phyloP scores from a whole-genome alignment of 257 asterid species.

The Marsdenia floribunda region DNA sequence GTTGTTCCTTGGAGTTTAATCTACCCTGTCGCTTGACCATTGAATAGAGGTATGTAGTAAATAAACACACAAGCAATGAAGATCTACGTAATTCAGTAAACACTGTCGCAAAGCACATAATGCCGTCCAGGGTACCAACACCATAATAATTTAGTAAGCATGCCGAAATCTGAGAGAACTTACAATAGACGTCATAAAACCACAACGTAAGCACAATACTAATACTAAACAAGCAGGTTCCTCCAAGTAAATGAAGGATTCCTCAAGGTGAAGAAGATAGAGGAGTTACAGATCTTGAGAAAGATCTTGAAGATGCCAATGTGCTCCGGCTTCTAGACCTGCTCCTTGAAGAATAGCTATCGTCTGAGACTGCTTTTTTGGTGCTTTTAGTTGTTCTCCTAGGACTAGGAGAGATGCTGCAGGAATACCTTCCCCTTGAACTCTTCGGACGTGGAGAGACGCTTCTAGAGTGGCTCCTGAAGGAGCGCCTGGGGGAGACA shows the following conservation, averaged over 20 bases:
- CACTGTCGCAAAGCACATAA: too few species aligned
- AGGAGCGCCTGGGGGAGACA: constrained; percentile 19
- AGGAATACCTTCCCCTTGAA: constrained; percentile 17
- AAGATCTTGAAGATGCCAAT: constrained; percentile 41
- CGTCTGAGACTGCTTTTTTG: constrained; percentile 22
- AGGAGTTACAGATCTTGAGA: constrained; percentile 40
- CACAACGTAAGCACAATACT: neutral
- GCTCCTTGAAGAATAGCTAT: constrained; percentile 43
- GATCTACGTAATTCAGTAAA: too few species aligned
- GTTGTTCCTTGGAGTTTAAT: too few species aligned
- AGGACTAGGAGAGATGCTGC: constrained; percentile 26
- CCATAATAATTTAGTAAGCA: too few species aligned
- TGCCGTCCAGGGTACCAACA: neutral
- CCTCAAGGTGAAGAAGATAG: constrained; percentile 21
- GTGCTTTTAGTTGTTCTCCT: constrained; percentile 28
- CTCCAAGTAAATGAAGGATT: neutral
- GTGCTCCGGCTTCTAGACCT: constrained; percentile 44
- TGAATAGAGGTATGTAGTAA: too few species aligned
- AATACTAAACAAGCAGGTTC: neutral
- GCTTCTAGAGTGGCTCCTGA: constrained; percentile 43
- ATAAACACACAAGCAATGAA: too few species aligned
- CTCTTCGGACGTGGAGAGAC: constrained; percentile 31
- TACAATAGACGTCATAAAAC: neutral
- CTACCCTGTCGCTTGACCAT: too few species aligned
- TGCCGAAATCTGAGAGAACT: neutral